Evolutionary conservation across 2,329 filamentous ascomycete species (phyloP).

Genomic region (Elsinoe australis): DNA sequence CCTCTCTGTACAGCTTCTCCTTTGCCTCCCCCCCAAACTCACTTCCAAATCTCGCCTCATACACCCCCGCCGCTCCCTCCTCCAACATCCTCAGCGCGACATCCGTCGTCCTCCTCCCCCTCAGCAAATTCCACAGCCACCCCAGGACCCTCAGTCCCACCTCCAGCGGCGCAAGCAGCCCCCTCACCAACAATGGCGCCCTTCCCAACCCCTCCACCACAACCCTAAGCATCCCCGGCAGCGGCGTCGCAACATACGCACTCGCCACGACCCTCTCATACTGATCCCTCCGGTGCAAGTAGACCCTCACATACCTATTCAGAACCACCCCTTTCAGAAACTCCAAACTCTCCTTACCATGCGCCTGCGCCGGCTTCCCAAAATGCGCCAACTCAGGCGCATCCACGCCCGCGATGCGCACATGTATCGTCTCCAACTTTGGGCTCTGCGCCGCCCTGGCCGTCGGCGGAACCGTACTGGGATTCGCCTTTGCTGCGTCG

Average conservation of each 20-base stretch:
- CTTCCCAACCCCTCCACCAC: constrained; percentile 79
- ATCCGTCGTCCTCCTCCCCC: constrained; percentile 58
- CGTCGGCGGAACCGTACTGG: too few species aligned
- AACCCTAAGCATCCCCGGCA: constrained; percentile 65
- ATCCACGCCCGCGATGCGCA: constrained; percentile 86
- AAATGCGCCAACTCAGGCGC: constrained; percentile 92
- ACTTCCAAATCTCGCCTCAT: constrained; percentile 81
- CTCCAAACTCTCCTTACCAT: constrained; percentile 66
- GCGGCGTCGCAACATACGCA: constrained; percentile 59
- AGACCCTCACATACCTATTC: constrained; percentile 67
- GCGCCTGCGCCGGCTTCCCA: constrained; percentile 78
- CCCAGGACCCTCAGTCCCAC: constrained; percentile 89
- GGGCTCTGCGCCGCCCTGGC: background rate
- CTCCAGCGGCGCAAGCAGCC: constrained; percentile 74
- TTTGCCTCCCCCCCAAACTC: constrained; percentile 64
- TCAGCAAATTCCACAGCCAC: constrained; percentile 65
- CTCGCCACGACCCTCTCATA: constrained; percentile 87
- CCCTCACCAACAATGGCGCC: constrained; percentile 78
- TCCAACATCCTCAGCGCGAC: constrained; percentile 87
- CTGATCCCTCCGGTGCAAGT: constrained; percentile 78
- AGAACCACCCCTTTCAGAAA: constrained; percentile 72
- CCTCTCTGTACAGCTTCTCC: constrained; percentile 55
- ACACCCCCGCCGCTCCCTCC: constrained; percentile 76
- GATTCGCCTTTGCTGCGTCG: background rate
- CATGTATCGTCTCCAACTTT: constrained; percentile 57